Conservation (phyloP, 192 early-diverging fungal species). For the Coemansia reversa region DNA sequence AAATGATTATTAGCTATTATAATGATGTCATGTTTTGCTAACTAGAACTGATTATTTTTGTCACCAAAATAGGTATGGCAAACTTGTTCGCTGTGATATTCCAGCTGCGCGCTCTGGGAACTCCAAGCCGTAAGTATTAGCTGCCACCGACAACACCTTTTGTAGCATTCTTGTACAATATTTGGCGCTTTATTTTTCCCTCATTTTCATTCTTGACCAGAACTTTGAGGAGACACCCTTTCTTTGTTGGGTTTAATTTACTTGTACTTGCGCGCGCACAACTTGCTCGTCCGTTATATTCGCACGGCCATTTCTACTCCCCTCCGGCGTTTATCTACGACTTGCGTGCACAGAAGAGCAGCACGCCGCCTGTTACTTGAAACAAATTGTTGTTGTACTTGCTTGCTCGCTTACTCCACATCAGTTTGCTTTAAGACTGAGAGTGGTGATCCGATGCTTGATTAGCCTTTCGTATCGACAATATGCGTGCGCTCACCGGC, state of each 20-base stretch:
- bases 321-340: background rate
- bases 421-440: background rate
- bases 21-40: too few species aligned
- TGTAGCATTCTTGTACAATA: background rate
- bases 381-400: background rate
- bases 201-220: background rate
- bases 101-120: conserved; percentile 64
- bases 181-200: background rate
- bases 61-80: conserved; percentile 87
- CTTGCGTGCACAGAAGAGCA: background rate
- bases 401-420: background rate
- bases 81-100: conserved; percentile 85
- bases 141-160: background rate
- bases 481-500: background rate
- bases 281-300: background rate
- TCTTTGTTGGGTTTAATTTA: background rate
- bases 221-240: background rate
- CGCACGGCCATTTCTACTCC: background rate
- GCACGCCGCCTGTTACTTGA: background rate
- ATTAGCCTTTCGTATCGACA: background rate
- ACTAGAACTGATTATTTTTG: too few species aligned
- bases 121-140: conserved; percentile 67
- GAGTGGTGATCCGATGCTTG: background rate
- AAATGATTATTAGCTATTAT: background rate
- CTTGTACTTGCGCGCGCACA: background rate